Percentiles rank a stretch among this genome's conserved stretches.
Evolutionary conservation across 805 yeast species (phyloP).

Genomic region (Huiozyma naganishii): DNA sequence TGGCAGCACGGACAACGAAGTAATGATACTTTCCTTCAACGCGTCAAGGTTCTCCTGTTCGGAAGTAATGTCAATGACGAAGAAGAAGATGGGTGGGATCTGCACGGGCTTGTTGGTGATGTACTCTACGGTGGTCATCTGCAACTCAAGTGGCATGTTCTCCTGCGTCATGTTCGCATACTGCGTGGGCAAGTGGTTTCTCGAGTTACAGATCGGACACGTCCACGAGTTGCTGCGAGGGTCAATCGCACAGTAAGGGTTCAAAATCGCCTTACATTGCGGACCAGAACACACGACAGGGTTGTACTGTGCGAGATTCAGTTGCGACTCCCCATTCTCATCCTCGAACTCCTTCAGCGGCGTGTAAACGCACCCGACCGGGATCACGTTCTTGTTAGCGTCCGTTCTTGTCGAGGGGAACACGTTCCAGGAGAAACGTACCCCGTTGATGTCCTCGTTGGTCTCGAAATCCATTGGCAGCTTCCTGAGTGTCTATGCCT

Average conservation of each 20-base stretch:
- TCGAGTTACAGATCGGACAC: slow-evolving; percentile 70
- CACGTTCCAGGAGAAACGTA: slow-evolving; percentile 70
- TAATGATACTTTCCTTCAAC: slow-evolving; percentile 67
- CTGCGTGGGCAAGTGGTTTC: slow-evolving; percentile 76
- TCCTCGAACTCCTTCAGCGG: slow-evolving; percentile 77
- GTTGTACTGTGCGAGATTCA: slow-evolving; percentile 73
- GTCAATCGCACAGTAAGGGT: slow-evolving; percentile 79
- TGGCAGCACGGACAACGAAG: slow-evolving; percentile 70
- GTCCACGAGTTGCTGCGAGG: slow-evolving; percentile 68
- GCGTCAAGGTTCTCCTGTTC: slow-evolving; percentile 80
- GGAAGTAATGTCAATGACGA: slow-evolving; percentile 82
- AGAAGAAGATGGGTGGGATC: slow-evolving; percentile 76
- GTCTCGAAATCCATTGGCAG: slow-evolving; percentile 39
- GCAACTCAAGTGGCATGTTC: slow-evolving; percentile 71
- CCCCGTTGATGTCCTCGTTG: slow-evolving; percentile 62
- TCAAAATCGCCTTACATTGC: slow-evolving; percentile 74
- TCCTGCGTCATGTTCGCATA: slow-evolving; percentile 68
- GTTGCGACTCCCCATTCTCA: slow-evolving; percentile 8
- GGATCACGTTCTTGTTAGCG: slow-evolving; percentile 84
- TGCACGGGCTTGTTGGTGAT: slow-evolving; percentile 70
- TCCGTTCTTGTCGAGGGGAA: slow-evolving; percentile 85
- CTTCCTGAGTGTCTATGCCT: not conserved
- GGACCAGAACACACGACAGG: slow-evolving; percentile 69
- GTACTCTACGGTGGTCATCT: slow-evolving; percentile 74
- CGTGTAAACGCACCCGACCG: slow-evolving; percentile 90